phyloP scores from a whole-genome alignment of 768 basidiomycete species.

The Macrolepiota fuliginosa region DNA sequence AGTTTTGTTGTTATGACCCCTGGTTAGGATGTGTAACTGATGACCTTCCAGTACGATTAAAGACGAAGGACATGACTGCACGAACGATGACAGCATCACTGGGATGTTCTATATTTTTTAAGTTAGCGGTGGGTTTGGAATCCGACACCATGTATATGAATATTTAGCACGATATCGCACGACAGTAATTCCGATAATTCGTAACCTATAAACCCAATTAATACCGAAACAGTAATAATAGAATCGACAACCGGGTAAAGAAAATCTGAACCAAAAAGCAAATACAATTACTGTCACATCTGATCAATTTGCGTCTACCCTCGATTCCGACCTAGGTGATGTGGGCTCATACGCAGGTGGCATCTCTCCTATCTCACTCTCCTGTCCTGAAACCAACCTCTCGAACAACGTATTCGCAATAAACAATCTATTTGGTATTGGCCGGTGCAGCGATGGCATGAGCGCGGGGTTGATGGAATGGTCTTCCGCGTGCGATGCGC shows the following conservation, averaged over 20 bases:
- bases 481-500: slow-evolving; percentile 33
- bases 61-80: not conserved
- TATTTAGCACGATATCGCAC: too few species aligned
- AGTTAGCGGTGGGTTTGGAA: too few species aligned
- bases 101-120: too few species aligned
- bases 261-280: not conserved
- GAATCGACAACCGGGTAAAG: not conserved
- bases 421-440: slow-evolving; percentile 25
- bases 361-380: slow-evolving; percentile 76
- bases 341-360: slow-evolving; percentile 69
- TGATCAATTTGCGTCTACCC: not conserved
- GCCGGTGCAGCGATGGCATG: slow-evolving; percentile 27
- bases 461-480: slow-evolving; percentile 28
- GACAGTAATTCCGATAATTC: too few species aligned
- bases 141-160: too few species aligned
- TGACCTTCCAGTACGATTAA: not conserved
- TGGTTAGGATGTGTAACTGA: not conserved
- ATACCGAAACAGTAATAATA: too few species aligned
- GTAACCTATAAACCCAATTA: too few species aligned
- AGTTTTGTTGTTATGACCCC: not conserved
- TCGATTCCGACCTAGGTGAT: not conserved
- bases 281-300: not conserved
- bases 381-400: slow-evolving; percentile 78
- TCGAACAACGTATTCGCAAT: slow-evolving; percentile 52
- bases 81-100: too few species aligned